These are phyloP conservation scores for Neurospora hispaniola DNA, from an alignment of 495 filamentous ascomycete genomes.

Conservation along the genomic window DNA sequence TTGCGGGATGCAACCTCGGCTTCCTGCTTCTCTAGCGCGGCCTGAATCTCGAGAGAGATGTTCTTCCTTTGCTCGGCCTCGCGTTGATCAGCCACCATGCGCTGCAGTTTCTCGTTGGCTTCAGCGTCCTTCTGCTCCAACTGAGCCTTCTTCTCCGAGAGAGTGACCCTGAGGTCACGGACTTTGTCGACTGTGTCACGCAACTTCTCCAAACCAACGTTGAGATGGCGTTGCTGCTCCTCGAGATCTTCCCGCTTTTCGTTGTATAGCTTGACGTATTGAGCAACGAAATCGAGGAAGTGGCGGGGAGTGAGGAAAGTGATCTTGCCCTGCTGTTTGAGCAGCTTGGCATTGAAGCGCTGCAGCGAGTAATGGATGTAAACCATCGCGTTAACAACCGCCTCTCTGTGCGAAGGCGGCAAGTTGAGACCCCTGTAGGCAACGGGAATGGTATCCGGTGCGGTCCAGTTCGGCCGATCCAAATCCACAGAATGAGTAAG, in stretches of 20 bases:
- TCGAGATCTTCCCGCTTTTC: conserved; percentile 98
- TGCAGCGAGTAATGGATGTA: conserved; percentile 94
- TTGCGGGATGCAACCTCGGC: conserved; percentile 72
- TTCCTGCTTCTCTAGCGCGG: conserved; percentile 79
- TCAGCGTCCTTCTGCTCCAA: conserved; percentile 88
- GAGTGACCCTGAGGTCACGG: conserved; percentile 73
- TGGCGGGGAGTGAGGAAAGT: conserved; percentile 94
- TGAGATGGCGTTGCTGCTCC: conserved; percentile 95
- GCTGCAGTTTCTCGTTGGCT: conserved; percentile 92
- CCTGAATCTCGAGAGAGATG: conserved; percentile 79
- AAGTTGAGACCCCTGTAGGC: conserved; percentile 77
- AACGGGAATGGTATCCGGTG: conserved; percentile 87
- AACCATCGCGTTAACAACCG: conserved; percentile 95
- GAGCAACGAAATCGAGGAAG: conserved; percentile 95
- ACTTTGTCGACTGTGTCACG: conserved; percentile 97
- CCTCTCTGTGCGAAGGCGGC: conserved; percentile 79
- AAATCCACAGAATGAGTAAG: conserved; percentile 92
- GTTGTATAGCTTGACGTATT: conserved; percentile 94
- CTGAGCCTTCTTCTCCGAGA: conserved; percentile 88
- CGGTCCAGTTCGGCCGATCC: conserved; percentile 69
- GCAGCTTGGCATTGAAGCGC: conserved; percentile 75
- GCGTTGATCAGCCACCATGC: conserved; percentile 92
- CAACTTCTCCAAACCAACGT: conserved; percentile 96
- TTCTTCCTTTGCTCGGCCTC: conserved; percentile 89
- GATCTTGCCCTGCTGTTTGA: conserved; percentile 79